phyloP scores from a whole-genome alignment of 352 stramenopile genomes.

The Peronosclerospora sorghi region DNA sequence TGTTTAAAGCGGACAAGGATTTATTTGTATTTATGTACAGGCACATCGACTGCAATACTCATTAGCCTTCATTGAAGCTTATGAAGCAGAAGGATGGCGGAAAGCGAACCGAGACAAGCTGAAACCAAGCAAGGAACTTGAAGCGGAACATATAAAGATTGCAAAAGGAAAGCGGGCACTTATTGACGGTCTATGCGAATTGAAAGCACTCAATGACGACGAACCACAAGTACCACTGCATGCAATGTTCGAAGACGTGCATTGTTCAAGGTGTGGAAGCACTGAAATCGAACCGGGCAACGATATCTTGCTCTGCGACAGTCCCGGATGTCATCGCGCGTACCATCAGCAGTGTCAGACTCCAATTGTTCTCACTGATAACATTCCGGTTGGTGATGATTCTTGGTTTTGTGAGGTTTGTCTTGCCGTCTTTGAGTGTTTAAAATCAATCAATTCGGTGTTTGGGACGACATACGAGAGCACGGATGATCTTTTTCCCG shows the following conservation, averaged over 20 bases:
- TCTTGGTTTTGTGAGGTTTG: conserved; percentile 79
- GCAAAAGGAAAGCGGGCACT: conserved; percentile 37
- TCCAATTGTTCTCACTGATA: conserved; percentile 38
- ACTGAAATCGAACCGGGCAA: conserved; percentile 61
- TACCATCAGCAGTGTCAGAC: conserved; percentile 77
- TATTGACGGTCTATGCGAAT: conserved; percentile 28
- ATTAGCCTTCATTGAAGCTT: conserved; percentile 73
- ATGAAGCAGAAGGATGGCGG: conserved; percentile 74
- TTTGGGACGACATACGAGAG: conserved; percentile 63
- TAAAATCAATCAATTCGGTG: conserved; percentile 72
- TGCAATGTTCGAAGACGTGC: conserved; percentile 42
- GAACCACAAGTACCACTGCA: conserved; percentile 48
- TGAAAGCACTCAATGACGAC: conserved; percentile 26
- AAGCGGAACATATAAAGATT: conserved; percentile 41
- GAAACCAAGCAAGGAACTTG: conserved; percentile 67
- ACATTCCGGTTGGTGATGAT: conserved; percentile 52
- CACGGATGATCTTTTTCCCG: conserved; percentile 37
- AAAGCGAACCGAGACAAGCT: conserved; percentile 67
- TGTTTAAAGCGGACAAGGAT: background rate
- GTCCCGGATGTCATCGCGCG: conserved; percentile 51
- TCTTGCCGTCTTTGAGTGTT: conserved; percentile 59
- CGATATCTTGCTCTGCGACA: conserved; percentile 80
- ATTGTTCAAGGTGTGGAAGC: conserved; percentile 61
- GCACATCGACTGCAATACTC: conserved; percentile 46
- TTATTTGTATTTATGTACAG: conserved; percentile 10